A percentile compares a stretch with the other conserved stretches of the same genome.
Conservation (phyloP, 345 rosid genomes). For the Salix koriyanagi region DNA sequence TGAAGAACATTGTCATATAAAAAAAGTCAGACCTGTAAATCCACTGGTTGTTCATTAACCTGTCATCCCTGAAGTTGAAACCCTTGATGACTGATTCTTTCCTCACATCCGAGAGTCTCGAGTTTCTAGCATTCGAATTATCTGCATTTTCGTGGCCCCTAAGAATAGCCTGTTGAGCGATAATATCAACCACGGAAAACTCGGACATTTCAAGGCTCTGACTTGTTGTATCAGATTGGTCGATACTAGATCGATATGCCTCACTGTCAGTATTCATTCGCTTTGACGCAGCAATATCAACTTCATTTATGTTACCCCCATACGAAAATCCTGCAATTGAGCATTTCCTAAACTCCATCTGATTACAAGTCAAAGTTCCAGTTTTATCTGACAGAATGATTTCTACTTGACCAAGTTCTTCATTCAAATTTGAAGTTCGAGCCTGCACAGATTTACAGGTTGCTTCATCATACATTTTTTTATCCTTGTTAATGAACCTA, state of each 20-base stretch:
- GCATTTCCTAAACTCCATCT: conserved; percentile 78
- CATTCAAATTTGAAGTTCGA: conserved; percentile 68
- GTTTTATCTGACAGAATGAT: conserved; percentile 75
- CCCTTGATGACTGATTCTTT: conserved; percentile 36
- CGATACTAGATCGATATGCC: conserved; percentile 21
- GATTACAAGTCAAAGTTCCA: conserved; percentile 82
- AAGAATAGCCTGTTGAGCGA: conserved; percentile 8
- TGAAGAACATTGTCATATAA: conserved; percentile 57
- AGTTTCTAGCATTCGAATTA: not conserved
- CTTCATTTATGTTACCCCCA: conserved; percentile 50
- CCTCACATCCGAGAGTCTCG: conserved; percentile 2
- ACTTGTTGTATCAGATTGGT: conserved; percentile 8
- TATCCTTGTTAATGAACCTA: conserved; percentile 58
- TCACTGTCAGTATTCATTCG: conserved; percentile 48
- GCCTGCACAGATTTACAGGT: conserved; percentile 57
- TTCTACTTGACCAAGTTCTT: conserved; percentile 79
- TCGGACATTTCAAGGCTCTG: conserved; percentile 26
- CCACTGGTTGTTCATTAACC: conserved; percentile 61
- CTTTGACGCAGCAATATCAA: conserved; percentile 58
- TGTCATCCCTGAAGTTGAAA: conserved; percentile 58
- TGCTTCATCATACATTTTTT: conserved; percentile 56
- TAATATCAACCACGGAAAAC: conserved; percentile 16
- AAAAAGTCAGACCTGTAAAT: conserved; percentile 32
- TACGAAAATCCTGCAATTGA: conserved; percentile 71
- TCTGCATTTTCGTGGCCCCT: conserved; percentile 1